Conservation (phyloP, 345 rosid species). For the Populus pruinosa region DNA sequence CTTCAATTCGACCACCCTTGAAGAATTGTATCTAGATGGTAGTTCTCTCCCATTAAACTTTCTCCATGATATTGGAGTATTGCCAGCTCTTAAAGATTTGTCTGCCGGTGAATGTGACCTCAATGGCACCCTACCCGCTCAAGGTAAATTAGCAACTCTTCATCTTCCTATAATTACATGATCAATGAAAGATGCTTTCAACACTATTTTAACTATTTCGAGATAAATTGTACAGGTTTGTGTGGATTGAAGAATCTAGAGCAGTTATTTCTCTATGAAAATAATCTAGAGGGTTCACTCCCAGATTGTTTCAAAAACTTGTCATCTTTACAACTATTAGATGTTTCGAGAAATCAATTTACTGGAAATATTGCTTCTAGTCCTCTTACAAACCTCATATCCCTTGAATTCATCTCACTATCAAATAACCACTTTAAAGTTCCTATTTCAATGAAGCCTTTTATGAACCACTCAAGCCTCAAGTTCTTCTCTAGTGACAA, state of each 20-base stretch:
- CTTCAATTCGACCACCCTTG: background rate
- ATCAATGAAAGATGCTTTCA: background rate
- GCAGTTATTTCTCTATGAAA: too few relatives aligned
- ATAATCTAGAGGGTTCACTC: background rate
- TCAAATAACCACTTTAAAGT: background rate
- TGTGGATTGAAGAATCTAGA: too few relatives aligned
- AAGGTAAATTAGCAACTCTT: background rate
- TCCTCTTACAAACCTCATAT: background rate
- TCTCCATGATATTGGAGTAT: background rate
- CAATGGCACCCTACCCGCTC: background rate
- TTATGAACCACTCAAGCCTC: conserved; percentile 19
- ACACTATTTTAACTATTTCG: background rate
- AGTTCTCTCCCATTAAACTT: background rate
- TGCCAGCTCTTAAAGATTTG: background rate
- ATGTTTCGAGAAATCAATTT: conserved; percentile 16
- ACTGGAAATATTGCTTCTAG: conserved; percentile 5
- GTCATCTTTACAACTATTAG: conserved; percentile 7
- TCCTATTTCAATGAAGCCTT: background rate
- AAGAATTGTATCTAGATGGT: background rate
- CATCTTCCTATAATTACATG: too few relatives aligned
- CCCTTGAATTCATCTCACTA: background rate
- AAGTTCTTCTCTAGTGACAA: background rate
- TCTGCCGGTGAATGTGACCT: background rate
- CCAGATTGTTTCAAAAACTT: conserved; percentile 10
- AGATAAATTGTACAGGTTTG: too few relatives aligned